A percentile compares a stretch with the other conserved stretches of the same genome.
Conservation (phyloP, 2,329 filamentous ascomycete genomes). For the Fragosphaeria purpurea region DNA sequence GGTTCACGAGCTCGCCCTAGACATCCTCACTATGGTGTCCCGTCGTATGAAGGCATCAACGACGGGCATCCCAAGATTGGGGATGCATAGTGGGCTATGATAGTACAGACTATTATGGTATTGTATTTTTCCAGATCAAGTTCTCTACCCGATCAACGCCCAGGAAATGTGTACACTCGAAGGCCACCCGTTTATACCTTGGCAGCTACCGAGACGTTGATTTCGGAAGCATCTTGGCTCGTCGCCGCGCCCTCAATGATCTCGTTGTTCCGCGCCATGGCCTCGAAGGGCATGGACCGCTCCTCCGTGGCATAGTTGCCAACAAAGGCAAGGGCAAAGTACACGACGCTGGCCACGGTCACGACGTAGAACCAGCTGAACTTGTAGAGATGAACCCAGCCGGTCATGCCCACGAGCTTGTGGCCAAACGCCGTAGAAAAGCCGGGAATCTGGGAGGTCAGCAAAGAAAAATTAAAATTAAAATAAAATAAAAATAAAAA, state of each 20-base stretch:
- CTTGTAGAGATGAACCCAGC: slow-evolving; percentile 5
- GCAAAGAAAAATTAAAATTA: too few relatives aligned
- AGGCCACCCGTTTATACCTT: not conserved
- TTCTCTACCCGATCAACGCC: too few relatives aligned
- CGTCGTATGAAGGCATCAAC: too few relatives aligned
- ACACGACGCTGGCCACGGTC: not conserved
- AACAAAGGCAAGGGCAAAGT: slow-evolving; percentile 1
- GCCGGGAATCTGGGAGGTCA: not conserved
- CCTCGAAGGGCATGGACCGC: not conserved
- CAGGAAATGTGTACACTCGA: too few relatives aligned
- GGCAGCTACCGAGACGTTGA: not conserved
- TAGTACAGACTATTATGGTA: too few relatives aligned
- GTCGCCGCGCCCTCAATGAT: not conserved
- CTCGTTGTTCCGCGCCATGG: not conserved
- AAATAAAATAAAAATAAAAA: too few relatives aligned
- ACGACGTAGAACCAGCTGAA: slow-evolving; percentile 5
- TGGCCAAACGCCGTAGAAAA: slow-evolving; percentile 5
- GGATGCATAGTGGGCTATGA: too few relatives aligned
- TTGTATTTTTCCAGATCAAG: too few relatives aligned
- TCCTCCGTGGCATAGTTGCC: not conserved
- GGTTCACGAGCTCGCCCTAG: too few relatives aligned
- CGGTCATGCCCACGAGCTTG: not conserved
- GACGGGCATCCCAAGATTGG: too few relatives aligned
- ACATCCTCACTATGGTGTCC: too few relatives aligned
- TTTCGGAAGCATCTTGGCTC: slow-evolving; percentile 1